Conservation (phyloP, 345 rosid species). For the Lenwebbia sp. region DNA sequence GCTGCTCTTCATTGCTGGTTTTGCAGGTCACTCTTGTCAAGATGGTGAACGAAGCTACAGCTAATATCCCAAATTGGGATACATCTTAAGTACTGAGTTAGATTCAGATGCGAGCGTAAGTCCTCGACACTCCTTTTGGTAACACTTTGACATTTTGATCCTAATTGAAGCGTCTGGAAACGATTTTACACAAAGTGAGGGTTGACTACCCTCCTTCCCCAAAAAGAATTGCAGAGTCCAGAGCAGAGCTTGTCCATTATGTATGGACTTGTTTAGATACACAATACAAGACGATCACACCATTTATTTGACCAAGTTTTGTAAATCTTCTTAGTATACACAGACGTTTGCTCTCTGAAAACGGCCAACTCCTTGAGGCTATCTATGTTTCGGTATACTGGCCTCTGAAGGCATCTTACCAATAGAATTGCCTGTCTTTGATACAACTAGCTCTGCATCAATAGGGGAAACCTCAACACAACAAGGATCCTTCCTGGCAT, state of each 20-base stretch:
- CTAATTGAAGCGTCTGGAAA: neutral
- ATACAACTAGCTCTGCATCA: neutral
- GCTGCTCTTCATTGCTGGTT: neutral
- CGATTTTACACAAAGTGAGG: neutral
- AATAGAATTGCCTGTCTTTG: neutral
- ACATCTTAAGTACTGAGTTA: neutral
- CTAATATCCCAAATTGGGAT: constrained; percentile 10
- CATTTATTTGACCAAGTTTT: neutral
- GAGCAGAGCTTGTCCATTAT: neutral
- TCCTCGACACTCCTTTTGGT: neutral
- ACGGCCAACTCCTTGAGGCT: neutral
- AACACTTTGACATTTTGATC: neutral
- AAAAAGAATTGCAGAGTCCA: neutral
- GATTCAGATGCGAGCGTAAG: neutral
- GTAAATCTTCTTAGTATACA: neutral
- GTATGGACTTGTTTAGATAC: neutral
- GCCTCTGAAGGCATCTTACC: neutral
- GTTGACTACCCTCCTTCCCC: neutral
- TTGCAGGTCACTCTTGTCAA: constrained; percentile 12
- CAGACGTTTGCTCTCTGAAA: neutral
- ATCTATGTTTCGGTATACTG: neutral
- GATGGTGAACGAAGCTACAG: constrained; percentile 14
- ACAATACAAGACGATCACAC: neutral
- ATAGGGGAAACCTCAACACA: neutral
- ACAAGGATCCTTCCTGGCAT: neutral